A percentile compares a stretch with the other conserved stretches of the same genome.
Conservation (phyloP, 2,329 filamentous ascomycete genomes). For the Fusarium agapanthi region DNA sequence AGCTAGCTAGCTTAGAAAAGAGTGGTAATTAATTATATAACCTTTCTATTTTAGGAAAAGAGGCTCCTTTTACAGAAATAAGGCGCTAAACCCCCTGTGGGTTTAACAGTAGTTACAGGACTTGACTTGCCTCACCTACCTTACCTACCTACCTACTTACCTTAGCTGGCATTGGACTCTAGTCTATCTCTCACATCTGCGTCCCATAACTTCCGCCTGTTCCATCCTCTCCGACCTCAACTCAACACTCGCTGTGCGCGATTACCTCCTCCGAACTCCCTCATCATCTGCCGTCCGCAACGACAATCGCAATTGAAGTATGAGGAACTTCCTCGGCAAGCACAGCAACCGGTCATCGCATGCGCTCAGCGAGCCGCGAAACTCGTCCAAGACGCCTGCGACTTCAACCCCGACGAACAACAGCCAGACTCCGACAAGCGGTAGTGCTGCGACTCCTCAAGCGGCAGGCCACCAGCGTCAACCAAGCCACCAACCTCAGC, state of each 20-base stretch:
- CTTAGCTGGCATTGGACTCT: not conserved
- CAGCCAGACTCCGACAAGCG: conserved; percentile 31
- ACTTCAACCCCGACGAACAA: conserved; percentile 19
- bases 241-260: conserved; percentile 20
- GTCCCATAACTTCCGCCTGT: conserved; percentile 12
- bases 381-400: conserved; percentile 41
- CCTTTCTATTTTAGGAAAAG: no score
- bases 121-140: not conserved
- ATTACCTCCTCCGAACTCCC: not conserved
- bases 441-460: conserved; percentile 32
- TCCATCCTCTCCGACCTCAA: conserved; percentile 9
- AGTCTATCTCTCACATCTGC: conserved; percentile 19
- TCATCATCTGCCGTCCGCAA: conserved; percentile 15
- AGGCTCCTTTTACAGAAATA: no score
- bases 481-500: conserved; percentile 25
- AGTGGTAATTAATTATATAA: no score
- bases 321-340: conserved; percentile 64
- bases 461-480: conserved; percentile 30
- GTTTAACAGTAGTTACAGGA: not conserved
- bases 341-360: conserved; percentile 67
- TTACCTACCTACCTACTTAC: not conserved
- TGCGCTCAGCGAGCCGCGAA: conserved; percentile 58
- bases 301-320: conserved; percentile 45
- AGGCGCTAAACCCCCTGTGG: no score
- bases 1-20: no score